Percentiles rank a stretch among this genome's conserved stretches.
Conservation (phyloP, 805 yeast species). For the Wickerhamiella parazyma region DNA sequence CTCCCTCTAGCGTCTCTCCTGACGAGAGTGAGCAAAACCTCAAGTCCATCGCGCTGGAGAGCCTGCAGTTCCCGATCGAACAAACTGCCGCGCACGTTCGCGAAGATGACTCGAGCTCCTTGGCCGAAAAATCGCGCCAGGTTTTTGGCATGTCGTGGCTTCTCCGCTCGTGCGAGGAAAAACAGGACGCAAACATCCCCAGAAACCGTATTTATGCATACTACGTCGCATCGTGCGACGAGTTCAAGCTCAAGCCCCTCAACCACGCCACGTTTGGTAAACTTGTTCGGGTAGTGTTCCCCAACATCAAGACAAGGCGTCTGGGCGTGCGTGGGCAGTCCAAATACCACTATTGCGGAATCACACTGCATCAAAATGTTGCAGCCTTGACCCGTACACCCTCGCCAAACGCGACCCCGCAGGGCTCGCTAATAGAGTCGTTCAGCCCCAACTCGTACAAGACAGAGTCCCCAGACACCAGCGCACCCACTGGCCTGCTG, state of each 20-base stretch:
- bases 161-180: slow-evolving; percentile 44
- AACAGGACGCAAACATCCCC: slow-evolving; percentile 43
- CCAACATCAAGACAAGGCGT: slow-evolving; percentile 58
- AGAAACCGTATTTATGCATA: slow-evolving; percentile 55
- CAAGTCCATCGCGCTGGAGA: slow-evolving; percentile 11
- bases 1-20: neutral
- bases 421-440: slow-evolving; percentile 4
- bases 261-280: slow-evolving; percentile 73
- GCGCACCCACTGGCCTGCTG: neutral
- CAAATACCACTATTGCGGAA: slow-evolving; percentile 76
- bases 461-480: slow-evolving; percentile 4
- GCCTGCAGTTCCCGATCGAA: slow-evolving; percentile 13
- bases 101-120: slow-evolving; percentile 12
- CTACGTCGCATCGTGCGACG: slow-evolving; percentile 45
- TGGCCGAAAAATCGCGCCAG: slow-evolving; percentile 34
- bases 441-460: slow-evolving; percentile 5
- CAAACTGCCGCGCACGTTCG: slow-evolving; percentile 12
- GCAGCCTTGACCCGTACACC: slow-evolving; percentile 5
- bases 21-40: slow-evolving; percentile 11
- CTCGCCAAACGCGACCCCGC: slow-evolving; percentile 3
- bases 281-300: slow-evolving; percentile 49
- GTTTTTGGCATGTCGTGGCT: slow-evolving; percentile 75
- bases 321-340: slow-evolving; percentile 73
- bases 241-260: slow-evolving; percentile 41
- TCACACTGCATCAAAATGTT: slow-evolving; percentile 31